Percentiles rank a stretch among this genome's conserved stretches.
Conservation (phyloP, 768 basidiomycete genomes). For the Podaxis pistillaris region DNA sequence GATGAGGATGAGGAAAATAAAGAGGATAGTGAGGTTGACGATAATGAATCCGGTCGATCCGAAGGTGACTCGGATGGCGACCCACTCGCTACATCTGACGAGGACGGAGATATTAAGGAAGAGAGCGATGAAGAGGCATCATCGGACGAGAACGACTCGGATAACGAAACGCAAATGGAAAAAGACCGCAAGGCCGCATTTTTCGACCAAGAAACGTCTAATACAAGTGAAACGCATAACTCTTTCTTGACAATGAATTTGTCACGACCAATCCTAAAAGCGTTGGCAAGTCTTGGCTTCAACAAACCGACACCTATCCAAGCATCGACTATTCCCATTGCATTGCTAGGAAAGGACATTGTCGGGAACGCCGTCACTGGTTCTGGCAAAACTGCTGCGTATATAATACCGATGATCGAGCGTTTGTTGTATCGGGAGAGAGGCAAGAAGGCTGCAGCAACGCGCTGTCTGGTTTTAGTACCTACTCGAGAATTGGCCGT, state of each 20-base stretch:
- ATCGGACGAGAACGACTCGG: conserved; percentile 29
- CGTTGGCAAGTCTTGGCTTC: conserved; percentile 80
- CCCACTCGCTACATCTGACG: conserved; percentile 16
- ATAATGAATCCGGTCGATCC: conserved; percentile 16
- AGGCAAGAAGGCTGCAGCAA: conserved; percentile 81
- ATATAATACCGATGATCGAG: conserved; percentile 92
- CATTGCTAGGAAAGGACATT: conserved; percentile 91
- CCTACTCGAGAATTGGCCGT: conserved; percentile 96
- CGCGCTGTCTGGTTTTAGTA: conserved; percentile 86
- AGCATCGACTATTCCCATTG: conserved; percentile 89
- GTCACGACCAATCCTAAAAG: conserved; percentile 90
- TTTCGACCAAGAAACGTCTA: conserved; percentile 63
- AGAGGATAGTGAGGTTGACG: conserved; percentile 18
- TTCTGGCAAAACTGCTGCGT: conserved; percentile 98
- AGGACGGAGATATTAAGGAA: conserved; percentile 16
- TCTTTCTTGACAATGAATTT: conserved; percentile 95
- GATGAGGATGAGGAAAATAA: conserved; percentile 23
- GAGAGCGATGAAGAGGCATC: conserved; percentile 34
- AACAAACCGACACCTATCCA: conserved; percentile 93
- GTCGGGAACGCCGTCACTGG: conserved; percentile 97
- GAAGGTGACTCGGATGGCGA: conserved; percentile 23
- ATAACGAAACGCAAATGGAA: conserved; percentile 59
- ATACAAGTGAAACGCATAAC: conserved; percentile 48
- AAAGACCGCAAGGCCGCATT: conserved; percentile 86
- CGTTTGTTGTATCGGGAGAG: conserved; percentile 90